Evolutionary conservation across 306 rosid species (phyloP).

Genomic region (Neltuma alba): DNA sequence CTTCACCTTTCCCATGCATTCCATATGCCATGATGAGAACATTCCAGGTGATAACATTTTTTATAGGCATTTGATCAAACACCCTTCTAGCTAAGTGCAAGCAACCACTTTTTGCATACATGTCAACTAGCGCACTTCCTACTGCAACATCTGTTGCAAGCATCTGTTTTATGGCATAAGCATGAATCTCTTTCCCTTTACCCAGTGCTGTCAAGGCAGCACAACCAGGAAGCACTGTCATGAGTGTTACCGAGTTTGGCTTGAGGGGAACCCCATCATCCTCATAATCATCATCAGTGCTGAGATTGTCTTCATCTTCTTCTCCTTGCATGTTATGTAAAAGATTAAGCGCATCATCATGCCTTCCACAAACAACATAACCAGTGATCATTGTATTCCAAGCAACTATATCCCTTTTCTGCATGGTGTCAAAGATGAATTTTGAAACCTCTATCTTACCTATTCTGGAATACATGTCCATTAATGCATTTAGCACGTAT

Average conservation of each 20-base stretch:
- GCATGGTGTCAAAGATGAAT: slow-evolving; percentile 61
- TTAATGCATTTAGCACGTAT: slow-evolving; percentile 77
- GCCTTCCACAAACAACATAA: slow-evolving; percentile 57
- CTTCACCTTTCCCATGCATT: slow-evolving; percentile 82
- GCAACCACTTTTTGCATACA: slow-evolving; percentile 93
- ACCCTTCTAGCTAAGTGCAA: slow-evolving; percentile 56
- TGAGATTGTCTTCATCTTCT: slow-evolving; percentile 33
- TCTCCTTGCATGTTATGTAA: slow-evolving; percentile 58
- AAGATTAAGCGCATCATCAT: slow-evolving; percentile 69
- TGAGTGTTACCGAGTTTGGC: slow-evolving; percentile 82
- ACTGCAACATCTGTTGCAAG: slow-evolving; percentile 74
- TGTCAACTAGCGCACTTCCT: slow-evolving; percentile 83
- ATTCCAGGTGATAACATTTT: slow-evolving; percentile 84
- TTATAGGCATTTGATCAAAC: slow-evolving; percentile 69
- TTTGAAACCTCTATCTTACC: slow-evolving; percentile 58
- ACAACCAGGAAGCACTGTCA: slow-evolving; percentile 87
- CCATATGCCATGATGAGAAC: slow-evolving; percentile 87
- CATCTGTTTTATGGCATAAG: slow-evolving; percentile 67
- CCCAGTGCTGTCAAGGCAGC: slow-evolving; percentile 67
- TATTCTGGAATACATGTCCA: slow-evolving; percentile 84
- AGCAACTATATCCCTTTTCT: slow-evolving; percentile 63
- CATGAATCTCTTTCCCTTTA: slow-evolving; percentile 84
- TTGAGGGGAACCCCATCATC: slow-evolving; percentile 46
- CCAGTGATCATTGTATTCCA: slow-evolving; percentile 94
- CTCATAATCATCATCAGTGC: slow-evolving; percentile 29